Evolutionary conservation across 225 moss, liverwort and hornwort species (phyloP).

Genomic region (Pleurozium schreberi): DNA sequence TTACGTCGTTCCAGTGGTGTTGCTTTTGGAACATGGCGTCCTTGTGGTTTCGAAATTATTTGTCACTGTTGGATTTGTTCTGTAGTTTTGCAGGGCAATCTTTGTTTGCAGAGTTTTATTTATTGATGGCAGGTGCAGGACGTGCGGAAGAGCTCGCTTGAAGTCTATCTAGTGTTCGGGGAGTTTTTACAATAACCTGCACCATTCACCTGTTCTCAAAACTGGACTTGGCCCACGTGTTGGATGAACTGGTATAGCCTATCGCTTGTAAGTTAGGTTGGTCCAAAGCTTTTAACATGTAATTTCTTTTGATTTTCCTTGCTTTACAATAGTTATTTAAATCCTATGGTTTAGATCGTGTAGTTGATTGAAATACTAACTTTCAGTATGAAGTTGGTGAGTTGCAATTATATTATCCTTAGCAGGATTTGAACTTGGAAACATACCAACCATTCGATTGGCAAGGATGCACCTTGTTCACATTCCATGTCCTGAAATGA

Average conservation of each 20-base stretch:
- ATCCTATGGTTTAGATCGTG: no score
- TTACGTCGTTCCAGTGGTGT: background rate
- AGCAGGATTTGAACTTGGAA: background rate
- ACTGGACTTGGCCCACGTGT: background rate
- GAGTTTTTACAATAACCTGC: background rate
- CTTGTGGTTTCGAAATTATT: background rate
- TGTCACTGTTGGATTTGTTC: background rate
- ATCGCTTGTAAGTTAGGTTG: no score
- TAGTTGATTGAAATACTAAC: no score
- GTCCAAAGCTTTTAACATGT: background rate
- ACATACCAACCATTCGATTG: background rate
- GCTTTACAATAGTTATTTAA: no score
- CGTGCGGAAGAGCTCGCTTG: background rate
- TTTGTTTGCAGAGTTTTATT: background rate
- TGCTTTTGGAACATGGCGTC: background rate
- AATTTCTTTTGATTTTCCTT: no score
- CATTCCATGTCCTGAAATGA: no score
- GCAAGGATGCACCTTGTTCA: no score
- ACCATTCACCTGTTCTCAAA: background rate
- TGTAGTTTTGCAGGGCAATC: background rate
- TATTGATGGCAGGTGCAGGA: background rate
- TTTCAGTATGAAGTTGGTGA: no score
- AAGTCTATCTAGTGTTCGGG: background rate
- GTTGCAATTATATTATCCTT: background rate
- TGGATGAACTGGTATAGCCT: background rate